Percentiles rank a stretch among this genome's conserved stretches.
Evolutionary conservation across 2,329 filamentous ascomycete genomes (phyloP).

Genomic region (Cladosporium sp.): DNA sequence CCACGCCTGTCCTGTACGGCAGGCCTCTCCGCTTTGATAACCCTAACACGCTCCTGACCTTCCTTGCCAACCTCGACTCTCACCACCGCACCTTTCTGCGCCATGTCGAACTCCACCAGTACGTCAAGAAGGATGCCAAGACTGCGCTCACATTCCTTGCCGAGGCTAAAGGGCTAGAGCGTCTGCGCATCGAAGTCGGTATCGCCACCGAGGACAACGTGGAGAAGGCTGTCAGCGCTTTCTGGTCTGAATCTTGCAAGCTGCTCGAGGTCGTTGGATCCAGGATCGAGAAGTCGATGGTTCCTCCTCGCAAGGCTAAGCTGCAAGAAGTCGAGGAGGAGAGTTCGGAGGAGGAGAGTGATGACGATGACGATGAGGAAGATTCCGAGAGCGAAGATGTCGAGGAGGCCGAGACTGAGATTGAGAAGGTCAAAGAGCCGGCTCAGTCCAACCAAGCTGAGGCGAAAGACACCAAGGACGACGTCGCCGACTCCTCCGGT

Average conservation of each 20-base stretch:
- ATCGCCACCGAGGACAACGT: conserved; percentile 28
- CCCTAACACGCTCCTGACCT: conserved; percentile 29
- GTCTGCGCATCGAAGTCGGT: conserved; percentile 27
- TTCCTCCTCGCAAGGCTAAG: not conserved
- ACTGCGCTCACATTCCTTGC: conserved; percentile 31
- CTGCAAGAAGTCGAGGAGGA: not conserved
- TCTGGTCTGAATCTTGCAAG: conserved; percentile 17
- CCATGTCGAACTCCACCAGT: conserved; percentile 27
- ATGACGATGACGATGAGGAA: not conserved
- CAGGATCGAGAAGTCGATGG: conserved; percentile 5
- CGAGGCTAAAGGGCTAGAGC: conserved; percentile 26
- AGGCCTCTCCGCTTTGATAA: conserved; percentile 30
- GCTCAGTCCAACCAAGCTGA: not conserved
- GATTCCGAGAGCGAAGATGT: not conserved
- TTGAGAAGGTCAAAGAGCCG: not conserved
- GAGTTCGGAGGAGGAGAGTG: not conserved
- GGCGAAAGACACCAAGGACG: not conserved
- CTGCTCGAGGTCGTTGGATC: conserved; percentile 6
- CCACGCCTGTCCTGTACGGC: conserved; percentile 29
- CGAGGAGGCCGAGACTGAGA: not conserved
- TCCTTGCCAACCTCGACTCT: conserved; percentile 27
- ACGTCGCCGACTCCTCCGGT: not conserved
- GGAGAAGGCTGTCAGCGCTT: conserved; percentile 30
- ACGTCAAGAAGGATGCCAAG: conserved; percentile 27
- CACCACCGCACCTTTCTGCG: conserved; percentile 20